Conservation (phyloP, 2,329 filamentous ascomycete genomes). For the Capronia americana region DNA sequence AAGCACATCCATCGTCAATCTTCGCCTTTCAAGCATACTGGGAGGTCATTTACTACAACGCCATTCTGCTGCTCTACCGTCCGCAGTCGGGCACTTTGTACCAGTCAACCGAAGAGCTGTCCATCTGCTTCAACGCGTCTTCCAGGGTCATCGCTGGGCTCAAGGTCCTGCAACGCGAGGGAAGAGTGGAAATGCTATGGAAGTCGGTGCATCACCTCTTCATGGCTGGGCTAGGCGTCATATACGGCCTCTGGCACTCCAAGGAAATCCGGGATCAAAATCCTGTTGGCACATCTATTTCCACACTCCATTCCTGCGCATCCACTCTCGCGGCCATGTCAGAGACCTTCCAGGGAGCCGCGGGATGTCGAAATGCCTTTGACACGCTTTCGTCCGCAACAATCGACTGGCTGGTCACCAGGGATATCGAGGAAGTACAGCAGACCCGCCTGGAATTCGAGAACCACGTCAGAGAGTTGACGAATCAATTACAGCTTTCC, state of each 20-base stretch:
- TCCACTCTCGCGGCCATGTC: slow-evolving; percentile 45
- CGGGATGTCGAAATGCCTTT: slow-evolving; percentile 43
- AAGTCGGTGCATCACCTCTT: slow-evolving; percentile 45
- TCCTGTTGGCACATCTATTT: slow-evolving; percentile 39
- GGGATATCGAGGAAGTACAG: slow-evolving; percentile 30
- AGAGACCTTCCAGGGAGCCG: slow-evolving; percentile 45
- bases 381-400: slow-evolving; percentile 43
- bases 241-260: slow-evolving; percentile 46
- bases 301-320: slow-evolving; percentile 44
- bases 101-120: slow-evolving; percentile 39
- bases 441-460: slow-evolving; percentile 29
- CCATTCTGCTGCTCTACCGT: slow-evolving; percentile 44
- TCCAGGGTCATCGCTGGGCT: slow-evolving; percentile 42
- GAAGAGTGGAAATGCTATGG: slow-evolving; percentile 45
- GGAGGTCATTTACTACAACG: slow-evolving; percentile 44
- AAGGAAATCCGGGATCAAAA: slow-evolving; percentile 42
- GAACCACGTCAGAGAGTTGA: slow-evolving; percentile 28
- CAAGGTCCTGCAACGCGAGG: slow-evolving; percentile 44
- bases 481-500: slow-evolving; percentile 24
- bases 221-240: slow-evolving; percentile 44
- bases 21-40: slow-evolving; percentile 44
- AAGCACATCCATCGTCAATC: slow-evolving; percentile 42
- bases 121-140: slow-evolving; percentile 41
- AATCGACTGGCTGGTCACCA: slow-evolving; percentile 37
- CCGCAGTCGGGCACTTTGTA: slow-evolving; percentile 40